A percentile compares a stretch with the other conserved stretches of the same genome.
Evolutionary conservation across 495 filamentous ascomycete species (phyloP).

Genomic region (Xylaria curta): DNA sequence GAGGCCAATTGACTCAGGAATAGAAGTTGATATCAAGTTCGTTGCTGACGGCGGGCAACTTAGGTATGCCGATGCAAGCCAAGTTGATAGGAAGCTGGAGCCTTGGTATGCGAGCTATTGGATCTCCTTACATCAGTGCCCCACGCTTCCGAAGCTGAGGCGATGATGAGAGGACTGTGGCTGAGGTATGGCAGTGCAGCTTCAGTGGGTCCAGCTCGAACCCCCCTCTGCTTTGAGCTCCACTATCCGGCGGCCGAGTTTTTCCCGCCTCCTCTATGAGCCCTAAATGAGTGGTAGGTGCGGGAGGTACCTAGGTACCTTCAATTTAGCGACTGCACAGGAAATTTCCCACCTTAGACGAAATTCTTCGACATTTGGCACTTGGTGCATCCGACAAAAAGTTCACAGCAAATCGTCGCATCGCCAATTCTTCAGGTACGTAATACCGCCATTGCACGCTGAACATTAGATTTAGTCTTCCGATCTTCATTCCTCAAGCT

Average conservation of each 20-base stretch:
- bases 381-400: constrained; percentile 32
- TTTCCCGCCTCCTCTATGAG: constrained; percentile 24
- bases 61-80: neutral
- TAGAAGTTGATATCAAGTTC: neutral
- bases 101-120: constrained; percentile 6
- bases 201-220: neutral
- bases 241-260: constrained; percentile 29
- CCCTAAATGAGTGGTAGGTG: constrained; percentile 27
- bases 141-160: neutral
- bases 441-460: constrained; percentile 25
- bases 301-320: constrained; percentile 35
- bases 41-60: constrained; percentile 11
- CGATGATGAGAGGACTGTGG: constrained; percentile 13
- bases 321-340: constrained; percentile 43
- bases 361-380: constrained; percentile 38
- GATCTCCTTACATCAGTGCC: neutral
- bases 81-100: constrained; percentile 4
- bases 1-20: constrained; percentile 1
- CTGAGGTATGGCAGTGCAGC: constrained; percentile 6
- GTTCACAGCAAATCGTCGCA: constrained; percentile 27
- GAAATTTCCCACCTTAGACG: constrained; percentile 43
- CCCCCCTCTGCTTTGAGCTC: neutral
- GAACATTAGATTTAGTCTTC: neutral
- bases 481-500: constrained; percentile 9
- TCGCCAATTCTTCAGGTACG: constrained; percentile 43